Base-by-base conservation (phyloP, 441 rosid species). In the Adansonia madagascariensis region DNA sequence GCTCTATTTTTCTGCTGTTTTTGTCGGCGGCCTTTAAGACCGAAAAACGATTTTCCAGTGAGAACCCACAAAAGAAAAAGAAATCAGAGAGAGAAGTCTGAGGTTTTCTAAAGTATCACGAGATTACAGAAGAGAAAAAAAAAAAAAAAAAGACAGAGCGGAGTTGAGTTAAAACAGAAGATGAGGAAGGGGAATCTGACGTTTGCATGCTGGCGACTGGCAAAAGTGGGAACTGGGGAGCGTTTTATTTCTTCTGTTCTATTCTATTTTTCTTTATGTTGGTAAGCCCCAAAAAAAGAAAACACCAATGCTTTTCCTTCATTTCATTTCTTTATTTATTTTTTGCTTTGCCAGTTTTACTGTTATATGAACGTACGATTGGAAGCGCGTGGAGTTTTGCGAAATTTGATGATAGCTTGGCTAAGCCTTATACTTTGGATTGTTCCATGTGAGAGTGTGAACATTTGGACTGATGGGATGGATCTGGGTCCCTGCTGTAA, bases 31-130 rank as follows among this genome's bases (percentile, higher is more conserved):
- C 59, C 59, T n/a, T 18, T 53, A 4, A 53, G 59, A 53, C 59
- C 59, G 22, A 53, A n/a, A 15, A 15, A n/a, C 8, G 59, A 53
- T 53, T 53, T 53, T 53, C 59, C 59, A 20, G 59, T 4, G 59
- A 53, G 59, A 53, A 53, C 22, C 59, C 59, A 53, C 27, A 7
- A 31, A 3, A 27, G 17, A 59, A 62, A 59, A 75, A 50, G 46
- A 18, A 68, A 52, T 69, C 3, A 10, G 59, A 50, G 50, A 43
- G 81, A 43, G 59, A 43, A 43, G 41, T 8, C 75, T 62, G 46
- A 49, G 62, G 75, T 70, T 80, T 73, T 75, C 77, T 75, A 75
- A 77, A 75, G 7, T 12, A 76, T 83, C 84, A 85, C 88, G 86
- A 79, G 85, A 74, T 43, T 76, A 50, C 76, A 64, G 74, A 77